Conservation (phyloP, 495 filamentous ascomycete genomes). For the Penicillium coffeae region DNA sequence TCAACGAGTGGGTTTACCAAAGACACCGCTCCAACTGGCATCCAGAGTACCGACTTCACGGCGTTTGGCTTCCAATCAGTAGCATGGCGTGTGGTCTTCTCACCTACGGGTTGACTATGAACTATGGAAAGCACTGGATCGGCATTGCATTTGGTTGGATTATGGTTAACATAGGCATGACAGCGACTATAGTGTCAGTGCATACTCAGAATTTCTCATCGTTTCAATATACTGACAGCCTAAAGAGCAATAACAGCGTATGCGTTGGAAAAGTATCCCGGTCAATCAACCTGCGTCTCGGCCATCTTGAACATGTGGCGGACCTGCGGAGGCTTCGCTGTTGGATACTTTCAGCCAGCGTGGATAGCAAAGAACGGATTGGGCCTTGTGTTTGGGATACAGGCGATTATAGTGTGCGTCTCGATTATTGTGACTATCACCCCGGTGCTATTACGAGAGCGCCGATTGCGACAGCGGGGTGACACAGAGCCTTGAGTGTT, state of each 20-base stretch:
- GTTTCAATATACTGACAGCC: not conserved
- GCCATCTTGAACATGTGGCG: constrained; percentile 45
- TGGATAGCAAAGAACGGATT: constrained; percentile 41
- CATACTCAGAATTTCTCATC: not conserved
- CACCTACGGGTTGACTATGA: constrained; percentile 33
- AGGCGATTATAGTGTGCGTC: constrained; percentile 37
- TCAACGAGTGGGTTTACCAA: constrained; percentile 35
- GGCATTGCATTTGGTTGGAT: constrained; percentile 39
- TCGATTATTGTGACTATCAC: constrained; percentile 28
- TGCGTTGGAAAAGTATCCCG: constrained; percentile 41
- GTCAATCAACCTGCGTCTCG: constrained; percentile 36
- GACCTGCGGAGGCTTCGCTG: constrained; percentile 42
- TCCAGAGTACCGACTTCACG: constrained; percentile 34
- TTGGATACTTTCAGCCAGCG: constrained; percentile 44
- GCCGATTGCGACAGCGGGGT: not conserved
- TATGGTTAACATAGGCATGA: constrained; percentile 39
- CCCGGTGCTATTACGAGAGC: constrained; percentile 22
- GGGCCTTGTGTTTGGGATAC: constrained; percentile 42
- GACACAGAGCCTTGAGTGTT: no score
- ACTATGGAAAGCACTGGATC: constrained; percentile 36
- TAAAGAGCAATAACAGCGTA: constrained; percentile 37
- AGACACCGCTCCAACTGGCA: constrained; percentile 24
- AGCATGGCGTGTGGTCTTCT: constrained; percentile 31
- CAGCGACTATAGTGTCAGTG: constrained; percentile 34
- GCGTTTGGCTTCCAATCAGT: constrained; percentile 32